Evolutionary conservation across 345 rosid genomes (phyloP), one percentile per base, ranked within the genome.

Genomic region (Ceriops decandra): DNA sequence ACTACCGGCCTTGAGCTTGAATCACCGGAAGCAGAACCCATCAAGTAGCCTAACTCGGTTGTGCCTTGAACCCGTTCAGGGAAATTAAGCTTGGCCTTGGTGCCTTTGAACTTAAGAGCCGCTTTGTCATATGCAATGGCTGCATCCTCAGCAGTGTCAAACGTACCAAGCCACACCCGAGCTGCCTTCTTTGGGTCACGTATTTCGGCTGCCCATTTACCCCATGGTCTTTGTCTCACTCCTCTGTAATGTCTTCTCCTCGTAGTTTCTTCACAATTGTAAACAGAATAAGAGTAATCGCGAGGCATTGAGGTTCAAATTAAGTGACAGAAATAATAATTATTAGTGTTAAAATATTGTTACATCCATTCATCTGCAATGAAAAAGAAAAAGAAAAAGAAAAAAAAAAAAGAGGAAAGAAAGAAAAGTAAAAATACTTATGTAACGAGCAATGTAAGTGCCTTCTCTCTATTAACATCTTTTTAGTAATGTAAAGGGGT

Each of bases 51-150:
- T 24, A 82, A 67, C 16, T 84, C 79, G 17, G 81, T 66, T 6
- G 66, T 67, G 2, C 85, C 90, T 74, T 88, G 96, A 56, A 88
- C 90, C 63, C 87, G 75, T 77, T 90, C 93, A 0, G 98, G 98
- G 72, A 92, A 92, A 75, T 92, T 92, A 13, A 92, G 93, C 72
- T 92, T 92, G 47, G 98, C 98, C 70, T 92, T 92, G 57, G 84
- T 88, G 66, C 98, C 98, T 84, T 90, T 92, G 84, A 92, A 92
- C 77, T 85, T 88, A 16, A 92, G 88, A 46, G 98, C 98, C 4
- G 98, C 98, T 59, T 66, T 85, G 74, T 92, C 98, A 35, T 92
- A 92, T 57, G 77, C 77, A 63, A 68, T 16, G 53, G 77, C 77
- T 57, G 77, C 77, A 57, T 74, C 77, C 69, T 74, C 73, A 24